phyloP scores from a whole-genome alignment of 192 early-diverging fungal species.

The Coemansia erecta region DNA sequence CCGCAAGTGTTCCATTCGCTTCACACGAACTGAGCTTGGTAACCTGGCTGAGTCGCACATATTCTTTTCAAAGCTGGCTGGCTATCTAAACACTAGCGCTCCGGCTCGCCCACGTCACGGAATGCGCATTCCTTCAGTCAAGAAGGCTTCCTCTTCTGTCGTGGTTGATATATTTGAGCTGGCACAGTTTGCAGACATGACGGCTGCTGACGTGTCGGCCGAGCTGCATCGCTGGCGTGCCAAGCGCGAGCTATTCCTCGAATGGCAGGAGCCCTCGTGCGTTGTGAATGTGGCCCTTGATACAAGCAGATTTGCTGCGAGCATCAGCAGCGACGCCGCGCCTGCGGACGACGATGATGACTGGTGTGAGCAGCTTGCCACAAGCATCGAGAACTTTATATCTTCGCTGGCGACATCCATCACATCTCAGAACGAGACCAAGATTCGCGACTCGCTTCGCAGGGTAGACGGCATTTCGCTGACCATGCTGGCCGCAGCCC shows the following conservation, averaged over 20 bases:
- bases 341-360: slow-evolving; percentile 4
- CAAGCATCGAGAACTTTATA: slow-evolving; percentile 27
- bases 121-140: slow-evolving; percentile 9
- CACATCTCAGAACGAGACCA: slow-evolving; percentile 24
- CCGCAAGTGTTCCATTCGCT: slow-evolving; percentile 31
- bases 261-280: slow-evolving; percentile 44
- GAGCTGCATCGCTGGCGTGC: slow-evolving; percentile 49
- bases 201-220: slow-evolving; percentile 18
- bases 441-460: slow-evolving; percentile 20
- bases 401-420: slow-evolving; percentile 16
- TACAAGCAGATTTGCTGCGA: slow-evolving; percentile 18
- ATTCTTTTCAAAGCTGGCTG: slow-evolving; percentile 28
- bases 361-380: slow-evolving; percentile 26
- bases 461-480: slow-evolving; percentile 21
- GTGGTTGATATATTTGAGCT: slow-evolving; percentile 35
- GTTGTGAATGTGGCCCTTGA: slow-evolving; percentile 33
- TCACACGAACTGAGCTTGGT: slow-evolving; percentile 29
- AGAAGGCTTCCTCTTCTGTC: slow-evolving; percentile 2
- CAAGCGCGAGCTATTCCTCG: slow-evolving; percentile 34
- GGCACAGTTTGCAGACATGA: slow-evolving; percentile 8
- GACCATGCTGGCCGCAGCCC: slow-evolving; percentile 16
- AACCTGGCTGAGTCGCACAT: slow-evolving; percentile 25
- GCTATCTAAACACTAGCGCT: slow-evolving; percentile 1
- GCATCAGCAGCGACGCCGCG: not conserved
- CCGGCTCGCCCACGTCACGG: not conserved